Evolutionary conservation across 2,329 filamentous ascomycete genomes (phyloP).

Genomic region (Diaporthe citrichinensis): DNA sequence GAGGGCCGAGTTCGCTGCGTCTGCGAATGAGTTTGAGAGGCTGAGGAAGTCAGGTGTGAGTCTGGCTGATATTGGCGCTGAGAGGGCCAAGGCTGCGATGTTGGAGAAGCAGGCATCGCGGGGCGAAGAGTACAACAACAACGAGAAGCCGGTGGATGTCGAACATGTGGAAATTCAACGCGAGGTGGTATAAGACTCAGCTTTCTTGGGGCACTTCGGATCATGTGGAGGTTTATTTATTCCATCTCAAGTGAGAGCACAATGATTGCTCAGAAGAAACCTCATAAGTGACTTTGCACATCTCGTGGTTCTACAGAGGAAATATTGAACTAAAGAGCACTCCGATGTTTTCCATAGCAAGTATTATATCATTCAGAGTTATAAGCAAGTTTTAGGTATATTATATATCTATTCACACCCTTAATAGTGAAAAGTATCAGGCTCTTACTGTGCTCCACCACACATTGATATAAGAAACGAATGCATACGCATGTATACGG

Average conservation of each 20-base stretch:
- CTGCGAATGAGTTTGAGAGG: neutral
- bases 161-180: neutral
- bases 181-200: neutral
- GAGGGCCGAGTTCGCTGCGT: neutral
- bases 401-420: neutral
- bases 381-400: neutral
- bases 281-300: too few relatives aligned
- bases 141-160: neutral
- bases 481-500: too few relatives aligned
- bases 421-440: too few relatives aligned
- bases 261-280: too few relatives aligned
- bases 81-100: neutral
- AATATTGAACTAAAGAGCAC: too few relatives aligned
- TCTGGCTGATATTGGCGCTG: constrained; percentile 11
- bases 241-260: too few relatives aligned
- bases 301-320: too few relatives aligned
- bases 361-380: neutral
- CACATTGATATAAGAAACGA: too few relatives aligned
- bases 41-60: constrained; percentile 15
- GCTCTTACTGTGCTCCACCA: too few relatives aligned
- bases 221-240: too few relatives aligned
- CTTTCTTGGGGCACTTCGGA: neutral
- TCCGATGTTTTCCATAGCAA: too few relatives aligned
- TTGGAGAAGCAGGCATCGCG: neutral
- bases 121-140: neutral